Evolutionary conservation across 768 basidiomycete species (phyloP).

Genomic region (Boletus reticulatus): DNA sequence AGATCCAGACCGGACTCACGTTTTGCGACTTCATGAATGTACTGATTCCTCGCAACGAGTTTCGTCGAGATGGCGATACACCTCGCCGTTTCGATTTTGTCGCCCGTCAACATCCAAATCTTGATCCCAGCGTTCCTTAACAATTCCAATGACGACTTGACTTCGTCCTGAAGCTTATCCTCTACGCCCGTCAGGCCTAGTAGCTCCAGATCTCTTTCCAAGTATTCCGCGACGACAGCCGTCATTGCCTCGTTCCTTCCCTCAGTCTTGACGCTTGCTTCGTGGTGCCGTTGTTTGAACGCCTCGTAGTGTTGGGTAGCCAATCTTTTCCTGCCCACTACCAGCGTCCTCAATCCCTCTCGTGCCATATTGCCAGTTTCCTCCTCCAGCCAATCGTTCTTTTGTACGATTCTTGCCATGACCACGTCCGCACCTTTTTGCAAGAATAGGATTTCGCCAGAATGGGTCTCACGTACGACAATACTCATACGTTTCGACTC

Average conservation of each 20-base stretch:
- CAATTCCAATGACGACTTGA: constrained; percentile 89
- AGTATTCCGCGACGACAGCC: constrained; percentile 64
- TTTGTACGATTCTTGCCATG: constrained; percentile 91
- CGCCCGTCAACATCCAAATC: constrained; percentile 99
- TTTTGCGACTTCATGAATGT: constrained; percentile 95
- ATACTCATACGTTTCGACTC: constrained; percentile 99
- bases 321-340: constrained; percentile 82
- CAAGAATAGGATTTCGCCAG: constrained; percentile 81
- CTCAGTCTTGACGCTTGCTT: constrained; percentile 77
- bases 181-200: constrained; percentile 97
- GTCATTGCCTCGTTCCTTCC: constrained; percentile 81
- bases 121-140: constrained; percentile 94
- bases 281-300: constrained; percentile 70
- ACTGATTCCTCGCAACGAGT: constrained; percentile 92
- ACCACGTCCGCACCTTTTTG: constrained; percentile 99
- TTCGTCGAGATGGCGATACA: constrained; percentile 98
- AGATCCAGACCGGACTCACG: constrained; percentile 39
- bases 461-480: constrained; percentile 75
- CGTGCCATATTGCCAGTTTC: constrained; percentile 98
- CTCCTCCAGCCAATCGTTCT: constrained; percentile 99
- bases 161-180: constrained; percentile 97
- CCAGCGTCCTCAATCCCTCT: constrained; percentile 92
- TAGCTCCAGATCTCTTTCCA: constrained; percentile 90
- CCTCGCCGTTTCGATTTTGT: constrained; percentile 98
- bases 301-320: constrained; percentile 64